Evolutionary conservation across 179 eudicot species (phyloP).

Genomic region (Silene coronaria): DNA sequence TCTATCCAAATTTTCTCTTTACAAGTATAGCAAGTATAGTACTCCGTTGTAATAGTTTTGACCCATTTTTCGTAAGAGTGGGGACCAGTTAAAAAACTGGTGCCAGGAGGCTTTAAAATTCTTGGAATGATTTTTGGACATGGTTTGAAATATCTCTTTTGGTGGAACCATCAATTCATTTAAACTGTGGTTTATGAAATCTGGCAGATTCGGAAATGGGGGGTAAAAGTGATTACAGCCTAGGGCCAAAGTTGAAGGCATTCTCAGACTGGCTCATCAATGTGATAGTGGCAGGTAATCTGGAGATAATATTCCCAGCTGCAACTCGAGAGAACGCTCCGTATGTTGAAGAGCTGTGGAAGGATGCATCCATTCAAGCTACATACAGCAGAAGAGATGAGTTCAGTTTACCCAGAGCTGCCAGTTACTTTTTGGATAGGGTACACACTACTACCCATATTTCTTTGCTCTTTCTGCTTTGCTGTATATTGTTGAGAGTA

Average conservation of each 20-base stretch:
- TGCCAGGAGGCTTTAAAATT: not conserved
- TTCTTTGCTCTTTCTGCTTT: slow-evolving; percentile 5
- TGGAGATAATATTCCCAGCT: slow-evolving; percentile 61
- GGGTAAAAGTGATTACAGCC: slow-evolving; percentile 37
- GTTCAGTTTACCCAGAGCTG: slow-evolving; percentile 57
- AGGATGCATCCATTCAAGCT: slow-evolving; percentile 69
- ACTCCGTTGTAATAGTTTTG: not conserved
- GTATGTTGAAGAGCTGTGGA: slow-evolving; percentile 69
- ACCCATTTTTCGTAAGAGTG: not conserved
- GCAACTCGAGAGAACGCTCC: slow-evolving; percentile 75
- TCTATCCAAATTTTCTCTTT: not conserved
- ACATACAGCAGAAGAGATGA: slow-evolving; percentile 68
- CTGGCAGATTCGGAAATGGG: slow-evolving; percentile 23
- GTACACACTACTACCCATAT: slow-evolving; percentile 28
- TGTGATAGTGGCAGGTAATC: slow-evolving; percentile 53
- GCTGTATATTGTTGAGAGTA: not conserved
- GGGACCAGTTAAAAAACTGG: not conserved
- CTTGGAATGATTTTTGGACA: not conserved
- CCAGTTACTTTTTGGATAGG: slow-evolving; percentile 70
- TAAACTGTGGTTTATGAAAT: slow-evolving; percentile 3
- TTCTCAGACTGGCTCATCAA: slow-evolving; percentile 76
- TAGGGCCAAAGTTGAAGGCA: slow-evolving; percentile 45
- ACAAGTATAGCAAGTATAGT: not conserved
- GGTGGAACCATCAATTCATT: not conserved
- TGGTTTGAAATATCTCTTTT: not conserved